Base-by-base conservation (phyloP, 495 filamentous ascomycete genomes). In the Penicillium mononematosum region DNA sequence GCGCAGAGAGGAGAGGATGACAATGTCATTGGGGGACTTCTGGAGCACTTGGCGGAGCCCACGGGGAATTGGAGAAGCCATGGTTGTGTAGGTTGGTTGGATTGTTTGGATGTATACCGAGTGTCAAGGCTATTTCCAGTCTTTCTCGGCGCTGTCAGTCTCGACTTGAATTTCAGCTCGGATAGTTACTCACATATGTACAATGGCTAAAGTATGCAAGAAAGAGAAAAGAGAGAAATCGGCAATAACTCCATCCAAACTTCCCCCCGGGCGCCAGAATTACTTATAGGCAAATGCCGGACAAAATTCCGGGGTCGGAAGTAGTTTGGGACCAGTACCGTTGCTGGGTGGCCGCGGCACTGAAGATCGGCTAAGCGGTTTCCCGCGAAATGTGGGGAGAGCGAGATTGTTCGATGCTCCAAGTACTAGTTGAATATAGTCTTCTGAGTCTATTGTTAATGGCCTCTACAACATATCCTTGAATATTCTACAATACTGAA, bases 1-100 rank as follows among this genome's bases (percentile, higher is more conserved):
- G 44, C 92, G 90, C 53, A 96, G 82, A 8, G 90, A 86, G 31
- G 91, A 92, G 59, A 95, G 86, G 68, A 97, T 89, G 69, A 97
- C 90, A 45, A 91, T 83, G 70, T 96, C 92, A 24, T 83, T 81
- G 17, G 90, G 89, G 4, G 85, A 78, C 69, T 92, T 96, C 66
- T 85, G 76, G 39, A 96, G 85, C 63, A 96, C 86, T 64, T 89
- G 83, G 56, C 83, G 82, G 58, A 92, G 73, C 62, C 90, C 89
- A 59, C 81, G 81, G 42, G 81, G 81, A 45, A 84, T 73, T 67
- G 82, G 80, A 60, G 75, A 77, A 19, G 81, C 75, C 82, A 85
- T 85, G 3, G 32, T 51, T 60, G 55, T 14, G 46, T 36, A 38
- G 45, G 10, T 41, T 11, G n/a, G 22, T 59, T 32, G 53, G 36